Evolutionary conservation across 306 rosid genomes (phyloP).

Genomic region (Rubus idaeus): DNA sequence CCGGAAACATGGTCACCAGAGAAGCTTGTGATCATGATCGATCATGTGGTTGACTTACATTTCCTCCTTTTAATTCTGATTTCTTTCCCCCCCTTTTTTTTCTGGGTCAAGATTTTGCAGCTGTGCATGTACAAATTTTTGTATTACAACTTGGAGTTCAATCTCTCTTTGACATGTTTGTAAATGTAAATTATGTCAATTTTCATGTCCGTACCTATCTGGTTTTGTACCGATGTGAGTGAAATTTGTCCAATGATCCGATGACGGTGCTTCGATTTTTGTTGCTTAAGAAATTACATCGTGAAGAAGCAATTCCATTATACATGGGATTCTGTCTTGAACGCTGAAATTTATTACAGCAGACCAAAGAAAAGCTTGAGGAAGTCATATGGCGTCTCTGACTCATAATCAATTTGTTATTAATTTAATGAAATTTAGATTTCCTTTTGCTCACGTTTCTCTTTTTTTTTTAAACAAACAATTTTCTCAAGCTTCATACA

Average conservation of each 20-base stretch:
- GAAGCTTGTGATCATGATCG: slow-evolving; percentile 55
- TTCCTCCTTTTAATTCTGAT: background rate
- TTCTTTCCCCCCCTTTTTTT: slow-evolving; percentile 14
- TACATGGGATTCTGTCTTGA: background rate
- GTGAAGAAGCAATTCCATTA: background rate
- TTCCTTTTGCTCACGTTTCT: background rate
- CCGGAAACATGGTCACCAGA: slow-evolving; percentile 42
- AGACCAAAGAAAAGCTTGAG: background rate
- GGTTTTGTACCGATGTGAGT: no score
- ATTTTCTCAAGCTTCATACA: background rate
- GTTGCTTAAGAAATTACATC: slow-evolving; percentile 6
- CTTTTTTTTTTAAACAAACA: background rate
- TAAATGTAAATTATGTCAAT: slow-evolving; percentile 23
- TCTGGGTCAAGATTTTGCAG: slow-evolving; percentile 20
- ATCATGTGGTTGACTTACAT: background rate
- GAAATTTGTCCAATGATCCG: background rate
- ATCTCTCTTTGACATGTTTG: slow-evolving; percentile 8
- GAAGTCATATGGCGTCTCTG: background rate
- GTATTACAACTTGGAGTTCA: background rate
- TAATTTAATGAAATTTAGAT: background rate
- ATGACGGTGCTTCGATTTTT: background rate
- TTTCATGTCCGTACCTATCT: no score
- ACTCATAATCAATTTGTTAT: background rate
- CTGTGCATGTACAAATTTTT: slow-evolving; percentile 23
- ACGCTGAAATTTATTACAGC: background rate